Evolutionary conservation across 2,329 filamentous ascomycete genomes (phyloP), one percentile per base, ranked within the genome.

Genomic region (Emergomyces orientalis): DNA sequence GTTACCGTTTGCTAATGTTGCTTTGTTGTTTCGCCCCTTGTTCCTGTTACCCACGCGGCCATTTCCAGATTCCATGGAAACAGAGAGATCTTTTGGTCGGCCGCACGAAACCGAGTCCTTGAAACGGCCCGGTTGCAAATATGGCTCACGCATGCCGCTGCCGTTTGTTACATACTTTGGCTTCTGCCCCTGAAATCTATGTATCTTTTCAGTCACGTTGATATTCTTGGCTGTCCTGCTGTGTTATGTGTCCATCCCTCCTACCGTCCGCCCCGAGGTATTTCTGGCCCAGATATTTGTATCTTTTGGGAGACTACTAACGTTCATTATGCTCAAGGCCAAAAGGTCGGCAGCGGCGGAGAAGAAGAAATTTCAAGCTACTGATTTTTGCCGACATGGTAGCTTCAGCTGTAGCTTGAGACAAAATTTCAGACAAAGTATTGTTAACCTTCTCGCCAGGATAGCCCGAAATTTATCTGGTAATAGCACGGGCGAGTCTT

Each of bases 41-140:
- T 56, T 32, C 54, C 30, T 39, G 32, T 41, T 41, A 57, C 22
- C 54, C 54, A 57, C 22, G 22, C 54, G 17, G 22, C 25, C 54
- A 39, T 57, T 57, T 41, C 54, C 54, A 56, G 54, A 56, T 39
- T 56, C n/a, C n/a, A 17, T 56, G 11, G 54, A 5, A 41, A 13
- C 54, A 57, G 22, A 27, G 34, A 41, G n/a, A 41, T 39, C 34
- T 57, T 57, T 41, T 22, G 22, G n/a, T 41, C 22, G 34, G 13
- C 13, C 22, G 17, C 22, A 41, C 32, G 13, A 39, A 11, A 57
- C 54, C n/a, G 22, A 41, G 13, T 22, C 54, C 34, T 41, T 25
- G 22, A 25, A n/a, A 27, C 34, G 22, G 54, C 19, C 19, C 54
- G 34, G 34, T 41, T 57, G 34, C 54, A 27, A 57, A 57, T 41